phyloP scores from a whole-genome alignment of 2,329 filamentous ascomycete genomes.

The Bipolaris gigantea region DNA sequence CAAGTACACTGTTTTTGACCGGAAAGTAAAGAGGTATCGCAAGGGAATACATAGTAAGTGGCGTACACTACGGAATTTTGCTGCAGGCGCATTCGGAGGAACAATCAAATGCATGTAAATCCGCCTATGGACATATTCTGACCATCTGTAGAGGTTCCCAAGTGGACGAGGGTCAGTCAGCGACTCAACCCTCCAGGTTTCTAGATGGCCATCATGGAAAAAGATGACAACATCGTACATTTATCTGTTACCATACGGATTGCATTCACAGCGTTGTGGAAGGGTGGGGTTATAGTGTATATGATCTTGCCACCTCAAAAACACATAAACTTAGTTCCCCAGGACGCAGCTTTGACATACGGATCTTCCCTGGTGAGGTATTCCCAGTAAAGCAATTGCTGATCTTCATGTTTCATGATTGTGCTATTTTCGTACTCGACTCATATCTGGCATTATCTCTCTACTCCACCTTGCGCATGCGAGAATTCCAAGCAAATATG shows the following conservation, averaged over 20 bases:
- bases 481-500: neutral
- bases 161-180: conserved; percentile 96
- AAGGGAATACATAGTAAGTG: conserved; percentile 96
- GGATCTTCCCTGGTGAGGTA: neutral
- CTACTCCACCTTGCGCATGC: neutral
- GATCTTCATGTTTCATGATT: neutral
- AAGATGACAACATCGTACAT: conserved; percentile 22
- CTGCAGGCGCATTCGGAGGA: neutral
- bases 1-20: conserved; percentile 98
- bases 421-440: neutral
- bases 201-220: conserved; percentile 51
- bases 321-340: neutral
- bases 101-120: neutral
- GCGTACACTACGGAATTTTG: neutral
- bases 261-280: conserved; percentile 21
- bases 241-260: conserved; percentile 27
- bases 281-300: neutral
- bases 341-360: neutral
- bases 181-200: conserved; percentile 93
- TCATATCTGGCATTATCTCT: neutral
- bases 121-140: neutral
- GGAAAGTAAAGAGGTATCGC: conserved; percentile 91
- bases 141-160: conserved; percentile 52
- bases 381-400: neutral
- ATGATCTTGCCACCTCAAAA: neutral